Conservation (phyloP, 305 asterid genomes). For the Rubia peregrina region DNA sequence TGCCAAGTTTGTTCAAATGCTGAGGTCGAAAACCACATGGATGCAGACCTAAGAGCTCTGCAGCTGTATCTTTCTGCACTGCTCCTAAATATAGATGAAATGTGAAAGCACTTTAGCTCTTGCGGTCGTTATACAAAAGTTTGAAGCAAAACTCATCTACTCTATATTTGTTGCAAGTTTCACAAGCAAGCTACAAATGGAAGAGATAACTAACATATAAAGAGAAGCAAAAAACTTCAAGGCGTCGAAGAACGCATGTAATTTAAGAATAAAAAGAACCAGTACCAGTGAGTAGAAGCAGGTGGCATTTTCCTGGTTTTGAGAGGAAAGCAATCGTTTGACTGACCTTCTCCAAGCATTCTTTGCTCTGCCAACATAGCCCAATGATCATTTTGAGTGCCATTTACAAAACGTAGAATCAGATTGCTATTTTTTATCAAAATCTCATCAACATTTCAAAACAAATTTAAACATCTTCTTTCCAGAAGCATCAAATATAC, state of each 20-base stretch:
- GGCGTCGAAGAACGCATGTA: not conserved
- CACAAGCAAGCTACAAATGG: not conserved
- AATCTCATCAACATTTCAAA: not conserved
- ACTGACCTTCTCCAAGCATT: conserved; percentile 86
- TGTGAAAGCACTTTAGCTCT: not conserved
- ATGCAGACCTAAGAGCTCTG: conserved; percentile 58
- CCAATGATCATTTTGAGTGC: conserved; percentile 8
- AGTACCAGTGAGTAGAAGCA: conserved; percentile 80
- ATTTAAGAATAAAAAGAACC: not conserved
- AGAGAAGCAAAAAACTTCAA: not conserved
- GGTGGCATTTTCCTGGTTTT: conserved; percentile 44
- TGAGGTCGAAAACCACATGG: conserved; percentile 80
- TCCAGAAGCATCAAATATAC: not conserved
- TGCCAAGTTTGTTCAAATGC: conserved; percentile 93
- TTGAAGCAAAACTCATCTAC: not conserved
- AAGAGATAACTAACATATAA: not conserved
- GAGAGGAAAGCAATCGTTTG: conserved; percentile 59
- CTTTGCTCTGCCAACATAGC: conserved; percentile 66
- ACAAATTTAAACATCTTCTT: not conserved
- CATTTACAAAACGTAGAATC: not conserved
- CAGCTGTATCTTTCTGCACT: conserved; percentile 72
- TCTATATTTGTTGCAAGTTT: not conserved
- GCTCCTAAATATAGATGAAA: conserved; percentile 38
- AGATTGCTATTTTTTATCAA: not conserved
- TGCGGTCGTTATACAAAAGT: not conserved